A percentile compares a stretch with the other conserved stretches of the same genome.
Conservation (phyloP, 805 yeast genomes). For the Scheffersomyces amazonensis region DNA sequence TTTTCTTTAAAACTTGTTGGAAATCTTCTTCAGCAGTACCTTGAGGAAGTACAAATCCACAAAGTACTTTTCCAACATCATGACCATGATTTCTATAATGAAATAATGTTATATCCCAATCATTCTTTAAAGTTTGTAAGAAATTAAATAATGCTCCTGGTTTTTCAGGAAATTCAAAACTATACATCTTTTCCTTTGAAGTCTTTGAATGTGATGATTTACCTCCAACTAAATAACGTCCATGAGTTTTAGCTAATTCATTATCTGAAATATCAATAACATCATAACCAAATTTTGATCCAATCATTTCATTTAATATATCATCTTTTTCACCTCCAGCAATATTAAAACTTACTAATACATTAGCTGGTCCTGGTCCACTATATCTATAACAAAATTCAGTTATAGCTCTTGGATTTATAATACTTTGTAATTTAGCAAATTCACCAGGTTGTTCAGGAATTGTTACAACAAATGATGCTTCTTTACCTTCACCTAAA, state of each 20-base stretch:
- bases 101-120: constrained; percentile 93
- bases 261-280: constrained; percentile 87
- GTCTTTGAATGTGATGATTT: constrained; percentile 46
- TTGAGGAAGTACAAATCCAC: constrained; percentile 84
- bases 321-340: constrained; percentile 72
- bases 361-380: constrained; percentile 57
- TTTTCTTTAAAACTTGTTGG: constrained; percentile 60
- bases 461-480: constrained; percentile 82
- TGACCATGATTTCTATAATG: constrained; percentile 97
- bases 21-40: constrained; percentile 59
- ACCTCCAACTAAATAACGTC: constrained; percentile 95
- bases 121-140: constrained; percentile 62
- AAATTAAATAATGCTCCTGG: constrained; percentile 91
- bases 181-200: constrained; percentile 70
- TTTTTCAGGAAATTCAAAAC: constrained; percentile 95
- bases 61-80: constrained; percentile 88
- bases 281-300: constrained; percentile 56
- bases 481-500: constrained; percentile 97
- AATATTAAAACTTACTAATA: constrained; percentile 86
- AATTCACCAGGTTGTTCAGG: constrained; percentile 95
- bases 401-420: constrained; percentile 87
- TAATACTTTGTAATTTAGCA: constrained; percentile 66
- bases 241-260: constrained; percentile 94
- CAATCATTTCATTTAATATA: constrained; percentile 57
- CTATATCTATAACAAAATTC: constrained; percentile 89